Evolutionary conservation across 2,329 filamentous ascomycete genomes (phyloP), one percentile per base, ranked within the genome.

Genomic region (Calonectria ilicicola): DNA sequence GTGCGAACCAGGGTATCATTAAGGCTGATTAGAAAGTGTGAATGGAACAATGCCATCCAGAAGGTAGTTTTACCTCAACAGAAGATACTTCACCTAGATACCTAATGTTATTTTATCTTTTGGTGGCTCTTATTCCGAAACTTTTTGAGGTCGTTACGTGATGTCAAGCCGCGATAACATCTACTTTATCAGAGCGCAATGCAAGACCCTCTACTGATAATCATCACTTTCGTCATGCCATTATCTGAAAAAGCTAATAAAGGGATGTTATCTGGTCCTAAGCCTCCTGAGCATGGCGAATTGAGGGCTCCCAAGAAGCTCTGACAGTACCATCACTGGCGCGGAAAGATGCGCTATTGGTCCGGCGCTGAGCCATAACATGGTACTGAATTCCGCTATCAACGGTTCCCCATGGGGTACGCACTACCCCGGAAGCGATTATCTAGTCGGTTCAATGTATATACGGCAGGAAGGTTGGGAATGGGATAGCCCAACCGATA

Each of bases 371-470:
- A 23, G 19, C 26, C 49, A 17, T 32, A 12, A 17, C 10, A 42
- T 2, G 38, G 38, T 19, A 12, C 49, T 21, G 12, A 46, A 35
- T 67, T 67, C 49, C 49, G 65, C 38, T 47, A 58, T 67, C 65
- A 26, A 47, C 19, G 17, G 40, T 63, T 67, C 49, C 65, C 65
- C 65, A 56, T 42, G 65, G 65, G 65, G 65, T 67, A 53, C 35
- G 27, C 38, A 44, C 27, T 19, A 56, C 65, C 49, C 49, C 65
- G 38, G 38, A 67, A 44, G 19, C 19, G 14, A 35, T 17, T 26
- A 27, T 5, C 17, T 14, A 29, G 38, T 7, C 7, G 9, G 46
- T 44, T 12, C 32, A 26, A 35, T 40, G 32, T 60, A 60, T 14
- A 46, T 26, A 1, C 15, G 3, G 27, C n/a, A 56, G 8, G 7